Base-by-base conservation (phyloP, 805 yeast genomes). In the Komagataella pseudopastoris region DNA sequence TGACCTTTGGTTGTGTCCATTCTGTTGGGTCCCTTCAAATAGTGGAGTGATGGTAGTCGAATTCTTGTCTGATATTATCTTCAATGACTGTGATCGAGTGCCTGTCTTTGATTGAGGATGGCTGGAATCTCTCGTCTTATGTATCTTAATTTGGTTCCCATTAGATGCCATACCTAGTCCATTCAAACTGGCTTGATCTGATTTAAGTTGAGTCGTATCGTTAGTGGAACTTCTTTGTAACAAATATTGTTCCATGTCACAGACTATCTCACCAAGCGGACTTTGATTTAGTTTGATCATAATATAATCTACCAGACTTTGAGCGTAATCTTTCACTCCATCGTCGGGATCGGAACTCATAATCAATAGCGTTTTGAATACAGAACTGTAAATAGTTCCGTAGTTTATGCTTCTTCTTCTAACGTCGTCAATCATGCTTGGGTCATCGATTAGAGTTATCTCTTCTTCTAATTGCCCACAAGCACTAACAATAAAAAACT, bases 271-370 rank as follows among this genome's bases (percentile, higher is more conserved):
- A 0, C 82, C 79, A 39, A 91, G 61, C 47, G 80, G 83, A 54
- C 88, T 75, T 49, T 82, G 81, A 54, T 80, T 76, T 50, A 91
- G 67, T 53, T 78, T 76, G 49, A 77, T 60, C 64, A 86, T 69
- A 20, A 89, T 80, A 54, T 75, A 80, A 63, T 89, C 97, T 17
- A 88, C 82, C 12, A 88, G 76, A 24, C 76, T 79, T 51, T 81
- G 83, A 0, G 96, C 91, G 54, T 79, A 71, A 49, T 76, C 76
- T 53, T 78, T 80, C 6, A 90, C 89, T 64, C 88, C 96, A 43
- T 76, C 68, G 63, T 85, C 93, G 0, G 98, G 96, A 64, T 93
- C 99, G 56, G 85, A 89, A 1, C 95, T 78, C 24, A 88, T 66
- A 23, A 88, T 80, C 48, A 93, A 70, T 39, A 91, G 63, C 0